Conservation (phyloP, 176 grass and related monocot species). For the Oropetium thomaeum region DNA sequence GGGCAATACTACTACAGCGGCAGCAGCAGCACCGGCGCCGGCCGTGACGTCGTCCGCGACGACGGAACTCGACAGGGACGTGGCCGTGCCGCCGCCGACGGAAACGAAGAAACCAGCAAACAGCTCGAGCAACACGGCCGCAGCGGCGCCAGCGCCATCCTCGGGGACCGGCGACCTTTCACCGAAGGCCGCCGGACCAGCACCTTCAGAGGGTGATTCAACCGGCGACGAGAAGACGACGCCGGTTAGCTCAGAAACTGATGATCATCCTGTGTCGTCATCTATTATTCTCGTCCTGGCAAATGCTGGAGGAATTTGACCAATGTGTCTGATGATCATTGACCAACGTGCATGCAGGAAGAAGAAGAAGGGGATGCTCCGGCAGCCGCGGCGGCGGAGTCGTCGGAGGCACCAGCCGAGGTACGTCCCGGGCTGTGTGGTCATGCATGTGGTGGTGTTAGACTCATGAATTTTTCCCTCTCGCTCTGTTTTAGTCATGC, state of each 20-base stretch:
- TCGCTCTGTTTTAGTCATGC: not conserved
- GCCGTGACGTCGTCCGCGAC: not conserved
- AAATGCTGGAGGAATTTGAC: not conserved
- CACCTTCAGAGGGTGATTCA: conserved; percentile 1
- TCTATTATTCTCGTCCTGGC: not conserved
- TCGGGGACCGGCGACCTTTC: not conserved
- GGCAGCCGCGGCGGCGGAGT: not conserved
- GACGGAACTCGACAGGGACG: not conserved
- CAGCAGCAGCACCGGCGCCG: not conserved
- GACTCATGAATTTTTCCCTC: not conserved
- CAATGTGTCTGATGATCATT: not conserved
- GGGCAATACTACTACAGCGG: not conserved
- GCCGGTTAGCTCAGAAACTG: conserved; percentile 9
- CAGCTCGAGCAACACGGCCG: not conserved
- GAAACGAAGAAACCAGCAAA: not conserved
- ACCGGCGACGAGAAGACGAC: not conserved
- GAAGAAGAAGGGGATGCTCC: not conserved
- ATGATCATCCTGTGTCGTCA: not conserved
- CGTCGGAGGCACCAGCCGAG: conserved; percentile 10
- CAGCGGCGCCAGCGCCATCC: not conserved
- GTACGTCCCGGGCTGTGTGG: not conserved
- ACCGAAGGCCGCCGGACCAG: not conserved
- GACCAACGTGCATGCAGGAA: not conserved
- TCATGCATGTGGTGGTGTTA: not conserved
- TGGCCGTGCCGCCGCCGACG: not conserved